phyloP scores from a whole-genome alignment of 805 yeast genomes.

The Deakozyma indianensis region DNA sequence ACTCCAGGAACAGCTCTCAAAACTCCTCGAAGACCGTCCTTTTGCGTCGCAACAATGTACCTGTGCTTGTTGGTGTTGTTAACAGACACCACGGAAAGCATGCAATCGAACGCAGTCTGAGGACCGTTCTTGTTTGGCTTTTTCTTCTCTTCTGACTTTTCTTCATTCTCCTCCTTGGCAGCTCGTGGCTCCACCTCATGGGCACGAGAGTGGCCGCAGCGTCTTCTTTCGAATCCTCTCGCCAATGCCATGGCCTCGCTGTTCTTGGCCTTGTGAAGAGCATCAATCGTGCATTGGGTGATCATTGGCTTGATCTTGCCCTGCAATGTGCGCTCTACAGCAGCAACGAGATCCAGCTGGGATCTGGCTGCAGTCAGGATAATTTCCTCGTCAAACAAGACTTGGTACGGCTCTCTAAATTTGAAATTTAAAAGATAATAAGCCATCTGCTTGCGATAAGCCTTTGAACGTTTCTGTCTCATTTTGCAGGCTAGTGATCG shows the following conservation, averaged over 20 bases:
- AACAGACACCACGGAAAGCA: conserved; percentile 32
- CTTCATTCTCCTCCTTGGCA: conserved; percentile 11
- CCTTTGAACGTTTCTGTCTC: conserved; percentile 95
- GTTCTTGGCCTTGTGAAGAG: conserved; percentile 55
- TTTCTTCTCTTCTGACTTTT: conserved; percentile 6
- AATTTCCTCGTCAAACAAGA: conserved; percentile 69
- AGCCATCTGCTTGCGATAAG: conserved; percentile 85
- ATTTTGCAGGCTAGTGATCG: conserved; percentile 24
- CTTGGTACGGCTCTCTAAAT: conserved; percentile 89
- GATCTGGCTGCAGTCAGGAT: conserved; percentile 51
- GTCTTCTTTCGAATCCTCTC: conserved; percentile 74
- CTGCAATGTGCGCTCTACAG: conserved; percentile 67
- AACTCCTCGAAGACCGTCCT: conserved; percentile 48
- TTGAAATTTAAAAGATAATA: conserved; percentile 75
- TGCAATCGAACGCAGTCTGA: conserved; percentile 55
- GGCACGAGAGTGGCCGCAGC: conserved; percentile 71
- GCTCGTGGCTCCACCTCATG: conserved; percentile 5
- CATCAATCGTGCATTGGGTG: conserved; percentile 90
- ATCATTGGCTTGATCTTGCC: conserved; percentile 79
- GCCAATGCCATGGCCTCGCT: conserved; percentile 72
- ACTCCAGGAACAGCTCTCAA: conserved; percentile 76
- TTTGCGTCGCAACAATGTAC: conserved; percentile 78
- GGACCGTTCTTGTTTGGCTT: conserved; percentile 1
- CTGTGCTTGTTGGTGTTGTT: conserved; percentile 65
- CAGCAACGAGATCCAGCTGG: conserved; percentile 68